Evolutionary conservation across 345 rosid species (phyloP).

Genomic region (Eucalyptus sp.): DNA sequence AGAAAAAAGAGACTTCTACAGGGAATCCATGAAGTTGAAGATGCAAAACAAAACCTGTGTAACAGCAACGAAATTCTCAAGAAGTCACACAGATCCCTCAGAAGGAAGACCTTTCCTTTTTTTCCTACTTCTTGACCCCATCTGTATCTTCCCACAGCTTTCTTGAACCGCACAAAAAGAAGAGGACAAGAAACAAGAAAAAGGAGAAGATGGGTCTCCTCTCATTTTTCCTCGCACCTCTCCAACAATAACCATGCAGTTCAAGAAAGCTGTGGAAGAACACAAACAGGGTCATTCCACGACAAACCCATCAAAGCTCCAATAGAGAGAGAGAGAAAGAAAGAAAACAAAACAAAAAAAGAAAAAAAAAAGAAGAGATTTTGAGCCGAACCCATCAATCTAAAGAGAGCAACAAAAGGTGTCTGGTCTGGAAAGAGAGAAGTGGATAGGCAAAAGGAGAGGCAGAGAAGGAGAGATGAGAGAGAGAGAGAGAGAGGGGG

Average conservation of each 20-base stretch:
- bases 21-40: neutral
- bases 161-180: constrained; percentile 62
- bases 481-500: neutral
- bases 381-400: neutral
- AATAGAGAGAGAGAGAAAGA: neutral
- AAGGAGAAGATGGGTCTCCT: neutral
- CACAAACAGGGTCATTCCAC: constrained; percentile 56
- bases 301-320: neutral
- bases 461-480: neutral
- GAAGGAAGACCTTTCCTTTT: neutral
- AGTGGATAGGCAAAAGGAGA: neutral
- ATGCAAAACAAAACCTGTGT: neutral
- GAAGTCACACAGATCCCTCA: neutral
- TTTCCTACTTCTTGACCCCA: constrained; percentile 28
- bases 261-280: constrained; percentile 99
- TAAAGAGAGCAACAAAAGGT: neutral
- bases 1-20: neutral
- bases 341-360: neutral
- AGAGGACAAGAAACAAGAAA: neutral
- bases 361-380: fast-evolving
- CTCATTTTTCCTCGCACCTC: neutral
- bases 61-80: neutral
- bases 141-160: constrained; percentile 97
- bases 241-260: constrained; percentile 32
- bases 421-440: neutral